These are phyloP conservation scores for Botrytis pseudocinerea DNA, from an alignment of 2,329 filamentous ascomycete species.

Conservation along the genomic window DNA sequence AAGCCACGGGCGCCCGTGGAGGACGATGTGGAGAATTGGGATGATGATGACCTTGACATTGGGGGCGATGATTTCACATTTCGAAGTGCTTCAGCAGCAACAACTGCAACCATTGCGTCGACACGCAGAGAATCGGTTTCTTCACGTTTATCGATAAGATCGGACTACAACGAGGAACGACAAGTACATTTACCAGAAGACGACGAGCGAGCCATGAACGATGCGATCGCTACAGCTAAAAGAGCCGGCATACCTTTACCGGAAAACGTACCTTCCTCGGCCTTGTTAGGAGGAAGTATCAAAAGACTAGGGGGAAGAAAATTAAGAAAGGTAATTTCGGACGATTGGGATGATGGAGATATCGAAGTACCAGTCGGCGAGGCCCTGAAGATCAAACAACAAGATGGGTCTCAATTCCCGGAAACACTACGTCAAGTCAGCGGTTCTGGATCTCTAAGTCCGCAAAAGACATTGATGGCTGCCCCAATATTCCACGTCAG, in stretches of 20 bases:
- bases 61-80: slow-evolving; percentile 66
- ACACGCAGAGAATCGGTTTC: slow-evolving; percentile 76
- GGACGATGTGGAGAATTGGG: slow-evolving; percentile 72
- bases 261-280: slow-evolving; percentile 80
- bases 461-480: slow-evolving; percentile 47
- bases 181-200: slow-evolving; percentile 82
- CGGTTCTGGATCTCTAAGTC: slow-evolving; percentile 52
- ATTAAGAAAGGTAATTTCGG: slow-evolving; percentile 70
- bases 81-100: slow-evolving; percentile 47
- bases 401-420: slow-evolving; percentile 62
- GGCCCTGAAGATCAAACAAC: slow-evolving; percentile 63
- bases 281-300: slow-evolving; percentile 88
- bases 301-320: slow-evolving; percentile 80
- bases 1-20: slow-evolving; percentile 44
- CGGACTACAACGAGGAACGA: slow-evolving; percentile 65
- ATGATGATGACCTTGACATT: slow-evolving; percentile 73
- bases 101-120: slow-evolving; percentile 45
- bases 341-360: slow-evolving; percentile 80
- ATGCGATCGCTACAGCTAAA: slow-evolving; percentile 85
- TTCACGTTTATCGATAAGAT: slow-evolving; percentile 24
- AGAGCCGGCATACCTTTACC: slow-evolving; percentile 91
- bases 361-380: slow-evolving; percentile 66
- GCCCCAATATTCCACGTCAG: slow-evolving; percentile 38
- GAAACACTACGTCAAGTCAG: slow-evolving; percentile 66
- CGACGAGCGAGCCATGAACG: slow-evolving; percentile 78